These are phyloP conservation scores for Plasmodium coatneyi DNA, from an alignment of 169 alveolate species.

Conservation along the genomic window DNA sequence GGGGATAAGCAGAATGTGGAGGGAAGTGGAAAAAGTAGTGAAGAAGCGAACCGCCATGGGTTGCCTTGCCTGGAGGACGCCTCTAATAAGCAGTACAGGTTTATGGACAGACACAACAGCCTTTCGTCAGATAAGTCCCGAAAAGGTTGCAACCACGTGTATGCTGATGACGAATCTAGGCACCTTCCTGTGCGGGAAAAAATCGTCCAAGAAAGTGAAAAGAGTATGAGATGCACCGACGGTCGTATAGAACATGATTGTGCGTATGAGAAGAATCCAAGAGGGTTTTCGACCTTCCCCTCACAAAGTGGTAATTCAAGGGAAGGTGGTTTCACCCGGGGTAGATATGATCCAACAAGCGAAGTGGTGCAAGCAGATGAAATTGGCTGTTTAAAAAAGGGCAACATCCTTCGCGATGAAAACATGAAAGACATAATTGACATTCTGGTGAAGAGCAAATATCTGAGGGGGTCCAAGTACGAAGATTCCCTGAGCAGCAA, in stretches of 20 bases:
- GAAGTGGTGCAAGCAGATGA: background rate
- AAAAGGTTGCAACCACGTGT: background rate
- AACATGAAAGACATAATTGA: slow-evolving; percentile 11
- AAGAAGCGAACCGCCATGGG: background rate
- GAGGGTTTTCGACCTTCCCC: background rate
- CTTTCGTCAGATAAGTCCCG: background rate
- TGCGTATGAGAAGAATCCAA: background rate
- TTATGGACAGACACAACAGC: background rate
- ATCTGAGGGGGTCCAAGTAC: background rate
- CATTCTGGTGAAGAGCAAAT: slow-evolving; percentile 13
- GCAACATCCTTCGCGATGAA: background rate
- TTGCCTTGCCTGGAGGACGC: background rate
- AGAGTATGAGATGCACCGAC: background rate
- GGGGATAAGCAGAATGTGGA: background rate
- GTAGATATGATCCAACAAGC: background rate
- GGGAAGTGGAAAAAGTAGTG: background rate
- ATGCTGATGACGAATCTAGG: background rate
- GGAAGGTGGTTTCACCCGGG: background rate
- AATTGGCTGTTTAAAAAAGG: background rate
- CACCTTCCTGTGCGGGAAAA: background rate
- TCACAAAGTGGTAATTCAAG: background rate
- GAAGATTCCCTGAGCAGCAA: background rate
- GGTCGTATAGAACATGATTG: background rate
- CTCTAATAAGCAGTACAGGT: background rate
- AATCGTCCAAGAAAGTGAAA: background rate